These are phyloP conservation scores for Aspergillus hancockii DNA, from an alignment of 495 filamentous ascomycete species.

Conservation along the genomic window DNA sequence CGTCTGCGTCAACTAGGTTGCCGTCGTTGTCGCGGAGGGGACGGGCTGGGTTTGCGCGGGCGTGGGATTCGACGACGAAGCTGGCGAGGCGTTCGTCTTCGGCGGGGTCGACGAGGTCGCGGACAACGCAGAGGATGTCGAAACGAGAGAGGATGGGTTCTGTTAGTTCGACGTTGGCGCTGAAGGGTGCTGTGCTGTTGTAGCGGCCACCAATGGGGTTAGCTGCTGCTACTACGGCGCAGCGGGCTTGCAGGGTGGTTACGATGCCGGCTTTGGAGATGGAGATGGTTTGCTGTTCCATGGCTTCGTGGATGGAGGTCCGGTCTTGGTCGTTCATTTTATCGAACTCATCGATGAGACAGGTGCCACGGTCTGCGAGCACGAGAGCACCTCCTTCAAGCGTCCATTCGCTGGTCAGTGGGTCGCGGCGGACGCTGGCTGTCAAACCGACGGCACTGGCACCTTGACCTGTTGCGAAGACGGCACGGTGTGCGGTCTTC, in stretches of 20 bases:
- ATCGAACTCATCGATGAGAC: conserved; percentile 99
- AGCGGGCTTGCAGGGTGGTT: conserved; percentile 95
- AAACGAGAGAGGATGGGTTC: conserved; percentile 98
- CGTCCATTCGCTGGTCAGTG: conserved; percentile 96
- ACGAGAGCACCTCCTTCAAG: conserved; percentile 96
- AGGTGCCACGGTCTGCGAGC: conserved; percentile 91
- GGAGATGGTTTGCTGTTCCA: conserved; percentile 99
- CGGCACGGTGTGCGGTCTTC: conserved; percentile 94
- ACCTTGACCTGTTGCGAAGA: conserved; percentile 98
- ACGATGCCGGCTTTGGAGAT: conserved; percentile 99
- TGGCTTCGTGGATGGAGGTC: conserved; percentile 98
- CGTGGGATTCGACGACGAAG: conserved; percentile 93
- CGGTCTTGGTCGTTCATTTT: conserved; percentile 99
- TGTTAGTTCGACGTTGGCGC: conserved; percentile 93
- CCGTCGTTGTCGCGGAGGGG: conserved; percentile 55
- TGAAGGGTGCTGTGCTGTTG: conserved; percentile 94
- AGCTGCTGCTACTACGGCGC: conserved; percentile 93
- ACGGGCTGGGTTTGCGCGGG: conserved; percentile 76
- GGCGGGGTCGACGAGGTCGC: conserved; percentile 94
- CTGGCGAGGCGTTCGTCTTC: conserved; percentile 93
- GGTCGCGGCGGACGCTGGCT: conserved; percentile 92
- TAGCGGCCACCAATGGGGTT: conserved; percentile 97
- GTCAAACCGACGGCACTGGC: conserved; percentile 98
- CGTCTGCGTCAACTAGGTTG: conserved; percentile 64
- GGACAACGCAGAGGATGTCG: conserved; percentile 95